Conservation (phyloP, 1,284 basidiomycete genomes). For the Cutaneotrichosporon arboriforme region DNA sequence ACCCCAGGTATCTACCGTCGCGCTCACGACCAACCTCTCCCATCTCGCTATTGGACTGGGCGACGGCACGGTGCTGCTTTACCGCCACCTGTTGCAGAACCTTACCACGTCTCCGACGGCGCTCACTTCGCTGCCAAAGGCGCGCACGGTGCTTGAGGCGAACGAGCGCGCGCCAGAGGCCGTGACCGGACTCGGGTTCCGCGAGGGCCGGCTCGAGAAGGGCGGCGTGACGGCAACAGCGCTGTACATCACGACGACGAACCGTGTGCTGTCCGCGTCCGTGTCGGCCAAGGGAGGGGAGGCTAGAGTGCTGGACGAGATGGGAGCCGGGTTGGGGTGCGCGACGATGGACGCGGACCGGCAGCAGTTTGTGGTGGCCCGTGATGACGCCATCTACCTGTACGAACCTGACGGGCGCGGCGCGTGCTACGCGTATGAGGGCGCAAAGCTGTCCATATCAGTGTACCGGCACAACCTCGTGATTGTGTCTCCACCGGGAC, state of each 20-base stretch:
- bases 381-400: conserved; percentile 87
- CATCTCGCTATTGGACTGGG: conserved; percentile 86
- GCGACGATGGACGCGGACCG: conserved; percentile 68
- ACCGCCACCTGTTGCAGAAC: conserved; percentile 84
- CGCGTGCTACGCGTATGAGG: conserved; percentile 85
- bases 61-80: conserved; percentile 89
- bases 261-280: conserved; percentile 60
- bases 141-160: conserved; percentile 66
- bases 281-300: conserved; percentile 71
- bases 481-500: conserved; percentile 79
- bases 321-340: conserved; percentile 77
- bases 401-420: conserved; percentile 78
- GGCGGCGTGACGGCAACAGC: conserved; percentile 45
- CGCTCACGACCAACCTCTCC: conserved; percentile 71
- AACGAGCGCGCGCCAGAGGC: conserved; percentile 63
- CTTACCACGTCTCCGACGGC: conserved; percentile 57
- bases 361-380: conserved; percentile 73
- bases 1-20: conserved; percentile 68
- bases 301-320: conserved; percentile 68
- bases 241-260: conserved; percentile 83
- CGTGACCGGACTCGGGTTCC: conserved; percentile 85
- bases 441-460: conserved; percentile 54
- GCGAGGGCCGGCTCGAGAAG: conserved; percentile 47
- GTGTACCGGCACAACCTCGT: conserved; percentile 75
- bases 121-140: conserved; percentile 69